phyloP scores from a whole-genome alignment of 495 filamentous ascomycete genomes.

The Tuber aestivum region DNA sequence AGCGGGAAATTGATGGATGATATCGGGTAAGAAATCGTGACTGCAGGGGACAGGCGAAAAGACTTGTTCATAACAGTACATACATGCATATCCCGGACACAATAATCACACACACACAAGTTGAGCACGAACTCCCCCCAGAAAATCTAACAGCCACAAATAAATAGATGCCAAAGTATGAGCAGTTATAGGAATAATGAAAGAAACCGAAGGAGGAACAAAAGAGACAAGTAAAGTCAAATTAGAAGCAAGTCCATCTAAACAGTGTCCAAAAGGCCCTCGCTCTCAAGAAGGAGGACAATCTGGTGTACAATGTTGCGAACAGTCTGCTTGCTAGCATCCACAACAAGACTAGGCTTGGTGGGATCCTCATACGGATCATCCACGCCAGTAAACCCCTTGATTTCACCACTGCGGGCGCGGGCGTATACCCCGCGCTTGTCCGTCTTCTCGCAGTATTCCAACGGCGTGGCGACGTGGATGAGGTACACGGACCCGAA shows the following conservation, averaged over 20 bases:
- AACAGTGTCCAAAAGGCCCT: conserved; percentile 64
- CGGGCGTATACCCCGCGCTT: conserved; percentile 82
- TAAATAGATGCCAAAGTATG: not conserved
- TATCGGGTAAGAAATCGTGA: not conserved
- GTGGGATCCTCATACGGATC: conserved; percentile 86
- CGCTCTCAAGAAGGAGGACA: conserved; percentile 79
- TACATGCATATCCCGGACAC: not conserved
- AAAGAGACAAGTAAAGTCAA: not conserved
- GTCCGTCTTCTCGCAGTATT: conserved; percentile 90
- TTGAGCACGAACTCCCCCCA: not conserved
- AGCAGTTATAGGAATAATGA: not conserved
- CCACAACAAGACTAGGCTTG: conserved; percentile 79
- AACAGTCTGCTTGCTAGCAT: conserved; percentile 76
- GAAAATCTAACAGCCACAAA: not conserved
- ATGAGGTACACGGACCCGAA: conserved; percentile 88
- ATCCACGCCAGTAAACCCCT: conserved; percentile 97
- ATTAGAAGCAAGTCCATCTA: conserved; percentile 8
- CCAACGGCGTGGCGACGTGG: conserved; percentile 87
- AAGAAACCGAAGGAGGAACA: not conserved
- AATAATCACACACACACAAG: not conserved
- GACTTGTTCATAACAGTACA: not conserved
- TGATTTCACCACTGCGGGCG: conserved; percentile 86
- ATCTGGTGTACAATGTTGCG: conserved; percentile 96
- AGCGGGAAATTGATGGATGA: not conserved
- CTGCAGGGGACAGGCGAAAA: not conserved